A percentile compares a stretch with the other conserved stretches of the same genome.
Conservation (phyloP, 108 stramenopile genomes). For the Mediolabrus comicus region DNA sequence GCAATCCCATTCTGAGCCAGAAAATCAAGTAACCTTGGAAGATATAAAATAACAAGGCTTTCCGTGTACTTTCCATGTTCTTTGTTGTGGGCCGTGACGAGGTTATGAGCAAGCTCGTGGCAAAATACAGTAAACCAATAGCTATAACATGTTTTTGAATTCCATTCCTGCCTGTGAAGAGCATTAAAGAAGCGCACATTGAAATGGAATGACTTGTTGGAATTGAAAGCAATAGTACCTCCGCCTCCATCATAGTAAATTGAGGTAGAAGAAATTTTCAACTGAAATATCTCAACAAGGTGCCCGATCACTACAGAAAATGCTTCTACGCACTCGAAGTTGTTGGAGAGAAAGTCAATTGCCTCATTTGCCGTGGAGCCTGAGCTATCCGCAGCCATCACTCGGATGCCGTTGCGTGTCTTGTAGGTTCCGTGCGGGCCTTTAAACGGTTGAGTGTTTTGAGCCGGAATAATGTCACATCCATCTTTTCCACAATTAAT, state of each 20-base stretch:
- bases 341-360: slow-evolving; percentile 35
- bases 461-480: slow-evolving; percentile 73
- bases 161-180: slow-evolving; percentile 41
- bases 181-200: slow-evolving; percentile 68
- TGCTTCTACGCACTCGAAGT: slow-evolving; percentile 55
- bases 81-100: slow-evolving; percentile 68
- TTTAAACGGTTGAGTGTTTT: slow-evolving; percentile 58
- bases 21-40: slow-evolving; percentile 44
- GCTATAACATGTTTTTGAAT: slow-evolving; percentile 54
- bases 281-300: slow-evolving; percentile 48
- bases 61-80: slow-evolving; percentile 69
- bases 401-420: slow-evolving; percentile 59
- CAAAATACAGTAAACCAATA: slow-evolving; percentile 68
- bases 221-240: slow-evolving; percentile 72
- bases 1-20: slow-evolving; percentile 9
- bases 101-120: slow-evolving; percentile 76
- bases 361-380: slow-evolving; percentile 16
- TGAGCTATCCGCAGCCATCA: slow-evolving; percentile 49
- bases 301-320: slow-evolving; percentile 66
- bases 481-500: slow-evolving; percentile 54
- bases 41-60: slow-evolving; percentile 46
- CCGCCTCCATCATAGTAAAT: slow-evolving; percentile 76
- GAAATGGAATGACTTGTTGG: slow-evolving; percentile 67
- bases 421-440: slow-evolving; percentile 48
- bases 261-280: slow-evolving; percentile 43